Evolutionary conservation across 768 basidiomycete genomes (phyloP).

Genomic region (Basidioascus undulatus): DNA sequence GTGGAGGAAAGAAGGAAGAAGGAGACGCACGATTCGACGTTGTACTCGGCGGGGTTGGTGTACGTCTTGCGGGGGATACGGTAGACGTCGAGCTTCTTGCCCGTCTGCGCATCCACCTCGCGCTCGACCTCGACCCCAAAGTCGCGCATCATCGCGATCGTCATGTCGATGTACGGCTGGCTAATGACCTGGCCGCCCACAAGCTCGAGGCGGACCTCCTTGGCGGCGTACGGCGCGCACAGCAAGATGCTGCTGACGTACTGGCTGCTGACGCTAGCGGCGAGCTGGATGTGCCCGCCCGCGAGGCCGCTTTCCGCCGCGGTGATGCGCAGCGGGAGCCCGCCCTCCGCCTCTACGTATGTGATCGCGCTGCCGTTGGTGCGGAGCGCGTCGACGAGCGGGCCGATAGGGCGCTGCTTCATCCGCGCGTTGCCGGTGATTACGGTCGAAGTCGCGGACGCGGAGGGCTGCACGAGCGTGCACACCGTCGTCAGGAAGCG

Average conservation of each 20-base stretch:
- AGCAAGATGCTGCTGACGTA: constrained; percentile 93
- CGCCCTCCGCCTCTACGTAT: constrained; percentile 57
- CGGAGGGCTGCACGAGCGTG: constrained; percentile 41
- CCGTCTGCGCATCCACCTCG: constrained; percentile 32
- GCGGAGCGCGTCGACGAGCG: constrained; percentile 68
- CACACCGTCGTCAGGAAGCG: constrained; percentile 94
- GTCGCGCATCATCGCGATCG: constrained; percentile 84
- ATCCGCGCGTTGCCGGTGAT: constrained; percentile 95
- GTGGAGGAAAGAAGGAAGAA: no score
- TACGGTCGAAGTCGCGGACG: constrained; percentile 26
- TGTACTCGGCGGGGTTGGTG: constrained; percentile 51
- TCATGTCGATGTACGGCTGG: constrained; percentile 99
- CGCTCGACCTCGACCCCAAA: constrained; percentile 64
- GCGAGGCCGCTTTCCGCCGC: constrained; percentile 43
- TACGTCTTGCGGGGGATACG: constrained; percentile 60
- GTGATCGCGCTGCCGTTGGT: constrained; percentile 50
- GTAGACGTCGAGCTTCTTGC: constrained; percentile 51
- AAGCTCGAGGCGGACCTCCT: constrained; percentile 68
- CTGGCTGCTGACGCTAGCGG: constrained; percentile 88
- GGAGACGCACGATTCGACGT: constrained; percentile 64
- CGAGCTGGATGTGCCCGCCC: constrained; percentile 60
- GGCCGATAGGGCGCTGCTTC: constrained; percentile 95
- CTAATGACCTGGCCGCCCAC: constrained; percentile 89
- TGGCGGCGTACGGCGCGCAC: constrained; percentile 73
- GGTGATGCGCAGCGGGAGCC: constrained; percentile 65